These are phyloP conservation scores for Amanita exitialis DNA, from an alignment of 768 basidiomycete genomes.

Conservation along the genomic window DNA sequence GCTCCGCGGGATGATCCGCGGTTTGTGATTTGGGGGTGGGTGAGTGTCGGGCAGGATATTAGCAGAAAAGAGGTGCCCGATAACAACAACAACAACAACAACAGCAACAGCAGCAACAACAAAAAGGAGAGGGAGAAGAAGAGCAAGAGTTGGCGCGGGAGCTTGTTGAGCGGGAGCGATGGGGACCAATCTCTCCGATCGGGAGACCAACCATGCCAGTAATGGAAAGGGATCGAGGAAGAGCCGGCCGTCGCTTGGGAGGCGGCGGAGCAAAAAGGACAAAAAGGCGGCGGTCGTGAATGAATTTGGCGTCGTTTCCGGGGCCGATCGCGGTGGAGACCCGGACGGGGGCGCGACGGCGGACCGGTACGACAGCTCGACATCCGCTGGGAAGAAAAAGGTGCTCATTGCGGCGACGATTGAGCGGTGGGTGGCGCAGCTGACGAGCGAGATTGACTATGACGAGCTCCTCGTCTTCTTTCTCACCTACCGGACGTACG, in stretches of 20 bases:
- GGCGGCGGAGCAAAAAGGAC: constrained; percentile 19
- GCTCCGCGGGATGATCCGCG: constrained; percentile 82
- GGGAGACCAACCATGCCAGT: constrained; percentile 19
- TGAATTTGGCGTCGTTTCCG: constrained; percentile 4
- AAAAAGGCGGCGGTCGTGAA: constrained; percentile 9
- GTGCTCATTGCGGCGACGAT: constrained; percentile 85
- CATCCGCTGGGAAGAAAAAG: constrained; percentile 23
- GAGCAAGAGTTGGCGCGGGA: constrained; percentile 1
- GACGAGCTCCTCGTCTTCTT: constrained; percentile 87
- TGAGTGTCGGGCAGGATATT: constrained; percentile 12
- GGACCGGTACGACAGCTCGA: neutral
- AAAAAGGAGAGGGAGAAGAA: neutral
- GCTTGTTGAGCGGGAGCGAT: neutral
- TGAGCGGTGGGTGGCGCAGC: constrained; percentile 87
- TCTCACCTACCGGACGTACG: constrained; percentile 84
- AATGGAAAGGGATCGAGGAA: constrained; percentile 23
- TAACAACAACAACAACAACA: too few relatives aligned
- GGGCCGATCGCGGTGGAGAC: neutral
- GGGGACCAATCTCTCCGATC: constrained; percentile 24
- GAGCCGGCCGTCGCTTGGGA: constrained; percentile 19
- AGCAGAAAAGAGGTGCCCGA: neutral
- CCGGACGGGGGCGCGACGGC: neutral
- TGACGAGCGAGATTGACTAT: constrained; percentile 79
- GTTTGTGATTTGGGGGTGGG: constrained; percentile 85
- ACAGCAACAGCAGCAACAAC: too few relatives aligned